Base-by-base conservation (phyloP, 805 yeast genomes). In the Ogataea ramenticola region DNA sequence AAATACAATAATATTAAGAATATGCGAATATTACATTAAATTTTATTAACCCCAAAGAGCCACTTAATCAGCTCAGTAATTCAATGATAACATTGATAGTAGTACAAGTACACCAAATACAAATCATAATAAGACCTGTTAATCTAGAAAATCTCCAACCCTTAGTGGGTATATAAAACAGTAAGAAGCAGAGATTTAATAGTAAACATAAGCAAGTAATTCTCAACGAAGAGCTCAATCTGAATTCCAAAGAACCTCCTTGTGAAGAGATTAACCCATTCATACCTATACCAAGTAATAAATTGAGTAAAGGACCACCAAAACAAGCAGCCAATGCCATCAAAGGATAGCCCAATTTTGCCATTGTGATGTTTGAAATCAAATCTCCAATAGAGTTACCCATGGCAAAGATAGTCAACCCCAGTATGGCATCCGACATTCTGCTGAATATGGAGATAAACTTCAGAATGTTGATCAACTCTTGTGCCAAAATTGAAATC, bases 301-400 rank as follows among this genome's bases (percentile, higher is more conserved):
- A 67, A 43, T 89, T 83, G 36, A 93, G 60, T 45, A 91, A 64
- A 0, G 98, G 98, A 1, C 96, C 88, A 0, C 97, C 98, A 60
- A 90, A 84, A 56, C 98, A 90, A 0, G 97, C 96, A 26, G 93
- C 86, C n/a, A 93, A 68, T 0, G 97, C 97, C 85, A 91, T 85
- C 39, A 84, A 72, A 0, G 96, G 86, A 65, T 78, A 80, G 0
- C 96, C 96, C 72, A 86, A 75, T 45, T 68, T 68, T 0, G 96
- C 89, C 22, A 91, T 77, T 0, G 95, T 83, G 31, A 83, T 60
- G 52, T 91, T 88, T 0, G 96, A 83, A 1, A 90, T 80, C 39
- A 90, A 66, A 57, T 91, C 99, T 6, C 98, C 97, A 7, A 86
- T 66, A 1, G 96, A 90, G 60, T 91, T 93, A 4, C 99, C 98